phyloP scores from a whole-genome alignment of 768 basidiomycete species.

The Tulasnella sp. region DNA sequence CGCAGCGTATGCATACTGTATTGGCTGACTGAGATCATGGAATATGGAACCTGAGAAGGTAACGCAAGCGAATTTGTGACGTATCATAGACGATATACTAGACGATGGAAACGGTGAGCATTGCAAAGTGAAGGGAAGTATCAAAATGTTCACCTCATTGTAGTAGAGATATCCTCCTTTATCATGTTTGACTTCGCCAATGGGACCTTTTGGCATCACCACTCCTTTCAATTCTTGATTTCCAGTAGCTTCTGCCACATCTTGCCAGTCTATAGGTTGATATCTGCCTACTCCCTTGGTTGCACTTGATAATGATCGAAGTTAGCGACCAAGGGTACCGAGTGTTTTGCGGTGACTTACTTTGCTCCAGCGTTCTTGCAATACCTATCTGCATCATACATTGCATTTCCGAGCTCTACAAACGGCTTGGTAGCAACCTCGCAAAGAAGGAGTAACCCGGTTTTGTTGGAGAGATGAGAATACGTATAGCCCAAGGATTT shows the following conservation, averaged over 20 bases:
- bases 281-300: conserved; percentile 43
- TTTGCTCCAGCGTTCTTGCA: conserved; percentile 33
- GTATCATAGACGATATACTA: conserved; percentile 52
- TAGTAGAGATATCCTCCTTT: conserved; percentile 41
- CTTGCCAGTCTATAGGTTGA: conserved; percentile 45
- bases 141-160: conserved; percentile 37
- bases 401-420: conserved; percentile 34
- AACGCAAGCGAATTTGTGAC: conserved; percentile 41
- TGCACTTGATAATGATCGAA: conserved; percentile 26
- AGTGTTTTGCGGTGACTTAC: conserved; percentile 28
- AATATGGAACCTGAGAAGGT: conserved; percentile 15
- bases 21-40: neutral
- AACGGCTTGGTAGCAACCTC: conserved; percentile 47
- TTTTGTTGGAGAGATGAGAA: conserved; percentile 36
- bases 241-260: conserved; percentile 39
- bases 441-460: conserved; percentile 46
- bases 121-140: neutral
- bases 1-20: no score
- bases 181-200: no score
- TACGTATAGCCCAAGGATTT: conserved; percentile 12
- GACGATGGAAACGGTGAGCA: conserved; percentile 4
- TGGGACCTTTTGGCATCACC: conserved; percentile 35
- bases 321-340: neutral
- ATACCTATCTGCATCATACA: conserved; percentile 38
- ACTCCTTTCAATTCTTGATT: conserved; percentile 40